Evolutionary conservation across 192 early-diverging fungal genomes (phyloP).

Genomic region (Geranomyces michiganensis): DNA sequence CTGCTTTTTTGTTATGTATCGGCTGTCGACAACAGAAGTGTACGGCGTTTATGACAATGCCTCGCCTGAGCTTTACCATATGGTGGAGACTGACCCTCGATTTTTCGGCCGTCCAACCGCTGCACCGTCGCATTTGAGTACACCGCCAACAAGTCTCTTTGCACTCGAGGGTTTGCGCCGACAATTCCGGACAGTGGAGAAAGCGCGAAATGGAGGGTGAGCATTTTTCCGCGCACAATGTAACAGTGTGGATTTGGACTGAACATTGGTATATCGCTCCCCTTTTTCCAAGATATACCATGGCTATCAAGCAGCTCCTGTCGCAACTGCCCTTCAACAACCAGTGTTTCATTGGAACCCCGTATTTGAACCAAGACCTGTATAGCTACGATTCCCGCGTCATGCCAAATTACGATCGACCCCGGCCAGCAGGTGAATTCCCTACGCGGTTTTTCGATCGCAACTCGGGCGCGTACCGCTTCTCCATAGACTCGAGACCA

Average conservation of each 20-base stretch:
- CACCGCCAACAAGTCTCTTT: conserved; percentile 58
- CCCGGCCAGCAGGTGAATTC: conserved; percentile 53
- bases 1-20: conserved; percentile 72
- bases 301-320: conserved; percentile 65
- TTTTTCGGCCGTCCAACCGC: conserved; percentile 44
- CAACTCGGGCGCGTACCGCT: conserved; percentile 57
- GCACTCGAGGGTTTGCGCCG: conserved; percentile 59
- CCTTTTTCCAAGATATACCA: conserved; percentile 47
- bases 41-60: conserved; percentile 68
- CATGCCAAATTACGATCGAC: conserved; percentile 61
- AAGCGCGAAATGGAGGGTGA: conserved; percentile 77
- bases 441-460: conserved; percentile 69
- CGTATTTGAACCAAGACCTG: conserved; percentile 66
- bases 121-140: conserved; percentile 33
- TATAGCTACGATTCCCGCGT: conserved; percentile 72
- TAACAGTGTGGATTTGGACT: background rate
- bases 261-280: background rate
- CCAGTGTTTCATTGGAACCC: conserved; percentile 65
- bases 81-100: conserved; percentile 52
- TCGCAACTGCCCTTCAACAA: conserved; percentile 62
- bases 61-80: conserved; percentile 60
- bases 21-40: conserved; percentile 57
- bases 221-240: no score
- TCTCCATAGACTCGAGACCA: conserved; percentile 59
- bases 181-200: conserved; percentile 58